These are phyloP conservation scores for Carnegiea gigantea DNA, from an alignment of 179 eudicot species.

Conservation along the genomic window DNA sequence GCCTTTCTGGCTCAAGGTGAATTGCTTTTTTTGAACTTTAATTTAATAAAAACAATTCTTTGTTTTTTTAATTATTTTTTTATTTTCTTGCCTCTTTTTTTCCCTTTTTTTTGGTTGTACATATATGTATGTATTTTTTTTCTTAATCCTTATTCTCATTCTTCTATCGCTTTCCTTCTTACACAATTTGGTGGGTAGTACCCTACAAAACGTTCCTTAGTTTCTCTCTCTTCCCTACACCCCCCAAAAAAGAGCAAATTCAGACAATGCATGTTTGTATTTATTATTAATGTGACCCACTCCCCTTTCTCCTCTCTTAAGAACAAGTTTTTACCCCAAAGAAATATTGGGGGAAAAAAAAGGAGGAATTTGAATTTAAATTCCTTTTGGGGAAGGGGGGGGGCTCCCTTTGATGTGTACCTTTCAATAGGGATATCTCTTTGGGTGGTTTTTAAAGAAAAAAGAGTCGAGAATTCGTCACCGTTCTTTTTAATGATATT, in stretches of 20 bases:
- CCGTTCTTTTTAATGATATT: conserved; percentile 26
- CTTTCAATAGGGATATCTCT: conserved; percentile 29
- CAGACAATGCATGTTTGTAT: conserved; percentile 36
- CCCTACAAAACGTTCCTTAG: conserved; percentile 57
- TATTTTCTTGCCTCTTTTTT: too few relatives aligned
- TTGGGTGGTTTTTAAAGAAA: background rate
- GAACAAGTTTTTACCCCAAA: conserved; percentile 3
- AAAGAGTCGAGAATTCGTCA: background rate
- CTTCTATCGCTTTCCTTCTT: conserved; percentile 64
- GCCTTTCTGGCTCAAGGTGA: conserved; percentile 91
- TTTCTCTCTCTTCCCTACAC: background rate
- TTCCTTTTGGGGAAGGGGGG: background rate
- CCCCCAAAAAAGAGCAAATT: conserved; percentile 43
- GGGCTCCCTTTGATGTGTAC: conserved; percentile 27
- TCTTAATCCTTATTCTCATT: conserved; percentile 39
- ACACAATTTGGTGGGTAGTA: conserved; percentile 35
- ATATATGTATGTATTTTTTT: background rate
- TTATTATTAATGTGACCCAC: conserved; percentile 10
- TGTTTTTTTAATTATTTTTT: background rate
- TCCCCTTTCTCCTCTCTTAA: conserved; percentile 3
- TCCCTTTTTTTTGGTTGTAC: background rate
- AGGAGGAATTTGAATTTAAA: background rate
- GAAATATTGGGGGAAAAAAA: too few relatives aligned
- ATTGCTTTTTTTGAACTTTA: background rate
- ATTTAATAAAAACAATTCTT: background rate